Conservation (phyloP, 306 rosid species). For the Inga oerstediana region DNA sequence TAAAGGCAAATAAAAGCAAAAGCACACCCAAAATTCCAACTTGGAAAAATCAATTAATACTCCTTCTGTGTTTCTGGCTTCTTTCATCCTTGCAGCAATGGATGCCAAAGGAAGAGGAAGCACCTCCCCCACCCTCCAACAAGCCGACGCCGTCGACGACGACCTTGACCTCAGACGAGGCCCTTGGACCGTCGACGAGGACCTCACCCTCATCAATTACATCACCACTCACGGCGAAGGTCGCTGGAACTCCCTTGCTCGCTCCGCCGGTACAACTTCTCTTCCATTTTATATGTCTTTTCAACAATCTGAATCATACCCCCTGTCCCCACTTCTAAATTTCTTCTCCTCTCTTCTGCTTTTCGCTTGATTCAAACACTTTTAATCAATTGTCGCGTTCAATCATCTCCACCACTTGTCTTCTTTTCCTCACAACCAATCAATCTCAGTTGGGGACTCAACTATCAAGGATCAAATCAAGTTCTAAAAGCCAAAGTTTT, state of each 20-base stretch:
- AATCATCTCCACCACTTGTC: slow-evolving; percentile 35
- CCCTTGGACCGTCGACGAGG: slow-evolving; percentile 97
- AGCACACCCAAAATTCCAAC: not conserved
- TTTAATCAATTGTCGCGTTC: slow-evolving; percentile 28
- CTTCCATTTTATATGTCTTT: not conserved
- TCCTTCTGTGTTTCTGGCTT: not conserved
- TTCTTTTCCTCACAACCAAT: slow-evolving; percentile 37
- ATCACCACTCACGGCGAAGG: slow-evolving; percentile 95
- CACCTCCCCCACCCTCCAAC: slow-evolving; percentile 15
- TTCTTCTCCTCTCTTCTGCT: not conserved
- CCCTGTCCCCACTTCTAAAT: not conserved
- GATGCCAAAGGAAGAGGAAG: slow-evolving; percentile 31
- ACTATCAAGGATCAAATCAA: not conserved
- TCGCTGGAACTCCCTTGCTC: slow-evolving; percentile 96
- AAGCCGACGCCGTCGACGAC: slow-evolving; percentile 35
- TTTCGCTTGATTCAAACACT: not conserved
- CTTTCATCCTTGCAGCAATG: slow-evolving; percentile 38
- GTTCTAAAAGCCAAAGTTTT: slow-evolving; percentile 43
- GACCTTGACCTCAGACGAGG: slow-evolving; percentile 81
- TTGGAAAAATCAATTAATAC: not conserved
- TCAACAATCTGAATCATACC: not conserved
- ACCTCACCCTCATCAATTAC: slow-evolving; percentile 81
- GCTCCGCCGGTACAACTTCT: slow-evolving; percentile 52
- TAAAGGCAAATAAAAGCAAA: not conserved
- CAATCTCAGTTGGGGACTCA: slow-evolving; percentile 10